phyloP scores from a whole-genome alignment of 352 stramenopile species.

The Detonula confervacea region DNA sequence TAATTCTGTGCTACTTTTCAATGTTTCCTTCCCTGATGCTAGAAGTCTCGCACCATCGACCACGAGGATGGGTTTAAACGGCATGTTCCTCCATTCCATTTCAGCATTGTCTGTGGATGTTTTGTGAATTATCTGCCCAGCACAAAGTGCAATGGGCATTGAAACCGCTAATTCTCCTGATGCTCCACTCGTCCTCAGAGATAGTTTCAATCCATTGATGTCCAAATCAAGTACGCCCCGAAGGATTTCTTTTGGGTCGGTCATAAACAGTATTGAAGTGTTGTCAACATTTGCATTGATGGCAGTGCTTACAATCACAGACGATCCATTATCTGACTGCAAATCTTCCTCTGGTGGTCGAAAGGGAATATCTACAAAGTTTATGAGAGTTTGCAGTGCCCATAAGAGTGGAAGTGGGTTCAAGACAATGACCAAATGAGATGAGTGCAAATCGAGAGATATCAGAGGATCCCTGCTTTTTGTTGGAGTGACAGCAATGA shows the following conservation, averaged over 20 bases:
- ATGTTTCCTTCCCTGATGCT: constrained; percentile 13
- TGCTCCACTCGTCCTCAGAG: constrained; percentile 2
- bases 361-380: constrained; percentile 46
- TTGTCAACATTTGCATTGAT: constrained; percentile 28
- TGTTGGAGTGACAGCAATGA: constrained; percentile 38
- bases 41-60: constrained; percentile 42
- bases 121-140: constrained; percentile 34
- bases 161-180: constrained; percentile 16
- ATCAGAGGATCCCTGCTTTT: constrained; percentile 16
- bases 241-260: constrained; percentile 11
- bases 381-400: constrained; percentile 43
- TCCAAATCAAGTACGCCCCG: constrained; percentile 35
- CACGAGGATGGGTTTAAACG: constrained; percentile 50
- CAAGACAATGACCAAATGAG: constrained; percentile 45
- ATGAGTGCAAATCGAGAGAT: constrained; percentile 25
- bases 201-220: constrained; percentile 19
- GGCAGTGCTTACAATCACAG: constrained; percentile 8
- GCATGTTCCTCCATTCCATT: constrained; percentile 40
- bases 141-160: constrained; percentile 19
- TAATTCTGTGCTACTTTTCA: neutral
- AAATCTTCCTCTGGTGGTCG: constrained; percentile 10
- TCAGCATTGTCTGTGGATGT: constrained; percentile 6
- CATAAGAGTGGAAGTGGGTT: constrained; percentile 57
- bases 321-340: neutral
- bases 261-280: constrained; percentile 32